Conservation (phyloP, 208 protist genomes). For the Acanthamoeba healyi region DNA sequence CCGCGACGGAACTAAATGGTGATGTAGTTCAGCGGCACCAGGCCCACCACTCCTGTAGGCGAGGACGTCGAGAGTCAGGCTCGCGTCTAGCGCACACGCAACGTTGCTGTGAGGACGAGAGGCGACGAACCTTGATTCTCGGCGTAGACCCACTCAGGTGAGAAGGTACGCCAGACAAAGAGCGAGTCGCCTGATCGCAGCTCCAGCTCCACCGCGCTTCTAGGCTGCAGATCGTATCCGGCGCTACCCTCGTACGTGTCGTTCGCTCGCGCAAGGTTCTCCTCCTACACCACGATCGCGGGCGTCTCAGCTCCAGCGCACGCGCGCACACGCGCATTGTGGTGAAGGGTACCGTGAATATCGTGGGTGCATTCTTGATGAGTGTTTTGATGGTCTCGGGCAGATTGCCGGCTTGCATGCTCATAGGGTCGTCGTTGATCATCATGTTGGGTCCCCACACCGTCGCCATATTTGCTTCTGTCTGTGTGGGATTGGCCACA, state of each 20-base stretch:
- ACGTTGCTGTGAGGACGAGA: neutral
- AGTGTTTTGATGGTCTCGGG: conserved; percentile 4
- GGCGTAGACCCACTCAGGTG: conserved; percentile 61
- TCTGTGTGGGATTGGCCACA: neutral
- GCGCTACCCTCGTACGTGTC: conserved; percentile 60
- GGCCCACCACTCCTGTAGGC: neutral
- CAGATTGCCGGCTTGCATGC: conserved; percentile 23
- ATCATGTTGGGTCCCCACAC: conserved; percentile 70
- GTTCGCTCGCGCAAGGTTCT: neutral
- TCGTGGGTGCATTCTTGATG: conserved; percentile 61
- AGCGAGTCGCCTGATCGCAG: conserved; percentile 43
- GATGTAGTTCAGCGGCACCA: conserved; percentile 67
- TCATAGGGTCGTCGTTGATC: conserved; percentile 24
- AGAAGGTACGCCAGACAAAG: conserved; percentile 54
- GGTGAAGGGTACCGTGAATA: conserved; percentile 5
- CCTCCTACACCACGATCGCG: neutral
- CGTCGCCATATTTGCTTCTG: conserved; percentile 63
- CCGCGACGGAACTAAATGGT: neutral
- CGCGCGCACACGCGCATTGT: neutral
- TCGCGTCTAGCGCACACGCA: neutral
- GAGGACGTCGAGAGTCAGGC: neutral
- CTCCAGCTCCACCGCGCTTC: conserved; percentile 32
- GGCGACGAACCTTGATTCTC: conserved; percentile 8
- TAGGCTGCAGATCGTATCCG: conserved; percentile 29
- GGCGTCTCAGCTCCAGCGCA: neutral